A percentile compares a stretch with the other conserved stretches of the same genome.
Evolutionary conservation across 805 yeast genomes (phyloP).

Genomic region (Helenozyma baotianmanensis): DNA sequence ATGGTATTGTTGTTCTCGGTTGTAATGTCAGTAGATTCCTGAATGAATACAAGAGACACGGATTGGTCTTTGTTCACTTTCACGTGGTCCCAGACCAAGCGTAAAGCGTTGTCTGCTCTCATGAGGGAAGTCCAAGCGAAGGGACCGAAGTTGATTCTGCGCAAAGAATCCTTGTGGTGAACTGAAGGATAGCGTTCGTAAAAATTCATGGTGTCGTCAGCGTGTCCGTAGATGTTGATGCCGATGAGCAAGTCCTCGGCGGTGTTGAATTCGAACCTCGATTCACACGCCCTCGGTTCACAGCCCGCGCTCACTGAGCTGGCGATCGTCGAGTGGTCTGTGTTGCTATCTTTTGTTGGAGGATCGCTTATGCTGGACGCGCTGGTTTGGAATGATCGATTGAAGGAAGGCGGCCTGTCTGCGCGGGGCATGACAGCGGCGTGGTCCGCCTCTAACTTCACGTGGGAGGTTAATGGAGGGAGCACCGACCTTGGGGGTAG

Average conservation of each 20-base stretch:
- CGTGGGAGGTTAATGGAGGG: slow-evolving; percentile 1
- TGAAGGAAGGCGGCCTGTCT: too few relatives aligned
- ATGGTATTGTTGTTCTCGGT: slow-evolving; percentile 21
- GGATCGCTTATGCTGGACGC: too few relatives aligned
- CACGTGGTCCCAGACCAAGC: slow-evolving; percentile 31
- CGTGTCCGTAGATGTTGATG: slow-evolving; percentile 5
- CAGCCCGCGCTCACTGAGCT: background rate
- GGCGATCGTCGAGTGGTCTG: slow-evolving; percentile 1
- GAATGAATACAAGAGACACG: slow-evolving; percentile 22
- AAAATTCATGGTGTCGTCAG: slow-evolving; percentile 16
- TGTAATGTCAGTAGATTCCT: slow-evolving; percentile 16
- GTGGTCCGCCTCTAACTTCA: background rate
- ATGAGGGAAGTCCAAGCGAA: slow-evolving; percentile 35
- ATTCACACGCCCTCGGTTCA: too few relatives aligned
- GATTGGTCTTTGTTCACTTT: slow-evolving; percentile 17
- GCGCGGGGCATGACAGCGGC: too few relatives aligned
- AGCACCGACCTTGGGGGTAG: background rate
- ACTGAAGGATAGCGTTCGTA: slow-evolving; percentile 25
- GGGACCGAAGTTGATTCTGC: slow-evolving; percentile 36
- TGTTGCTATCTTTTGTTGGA: too few relatives aligned
- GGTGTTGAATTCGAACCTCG: background rate
- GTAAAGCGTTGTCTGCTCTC: slow-evolving; percentile 30
- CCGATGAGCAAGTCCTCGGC: slow-evolving; percentile 9
- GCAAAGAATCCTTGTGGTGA: slow-evolving; percentile 23
- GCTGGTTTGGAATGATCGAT: too few relatives aligned